A percentile compares a stretch with the other conserved stretches of the same genome.
Evolutionary conservation across 257 asterid genomes (phyloP).

Genomic region (Fraxinus americana): DNA sequence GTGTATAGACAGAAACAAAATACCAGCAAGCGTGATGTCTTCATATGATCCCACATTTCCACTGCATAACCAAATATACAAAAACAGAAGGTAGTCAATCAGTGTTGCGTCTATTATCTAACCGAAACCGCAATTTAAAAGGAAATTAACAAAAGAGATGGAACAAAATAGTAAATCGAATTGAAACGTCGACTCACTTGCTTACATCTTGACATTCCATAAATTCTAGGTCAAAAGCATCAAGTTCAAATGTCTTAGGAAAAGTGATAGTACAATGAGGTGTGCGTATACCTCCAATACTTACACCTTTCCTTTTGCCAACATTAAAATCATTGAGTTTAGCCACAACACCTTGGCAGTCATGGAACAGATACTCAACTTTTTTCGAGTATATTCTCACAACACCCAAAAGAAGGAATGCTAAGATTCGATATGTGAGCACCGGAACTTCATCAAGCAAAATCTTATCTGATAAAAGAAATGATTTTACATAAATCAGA

Average conservation of each 20-base stretch:
- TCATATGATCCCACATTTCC: no score
- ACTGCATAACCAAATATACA: no score
- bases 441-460: no score
- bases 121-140: constrained; percentile 15
- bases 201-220: constrained; percentile 46
- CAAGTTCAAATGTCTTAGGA: constrained; percentile 79
- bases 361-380: constrained; percentile 75
- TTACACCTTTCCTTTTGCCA: constrained; percentile 25
- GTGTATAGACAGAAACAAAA: no score
- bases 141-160: background rate
- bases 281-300: constrained; percentile 27
- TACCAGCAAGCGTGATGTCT: no score
- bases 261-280: constrained; percentile 40
- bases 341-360: constrained; percentile 49
- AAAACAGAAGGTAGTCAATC: no score
- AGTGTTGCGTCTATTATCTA: constrained; percentile 3
- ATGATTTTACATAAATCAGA: no score
- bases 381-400: constrained; percentile 89
- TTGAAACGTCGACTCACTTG: constrained; percentile 42
- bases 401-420: no score
- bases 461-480: no score
- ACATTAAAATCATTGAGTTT: constrained; percentile 36
- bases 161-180: background rate
- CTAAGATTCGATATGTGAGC: no score
- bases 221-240: constrained; percentile 68